Conservation (phyloP, 169 alveolate species). For the Plasmodium ovale region DNA sequence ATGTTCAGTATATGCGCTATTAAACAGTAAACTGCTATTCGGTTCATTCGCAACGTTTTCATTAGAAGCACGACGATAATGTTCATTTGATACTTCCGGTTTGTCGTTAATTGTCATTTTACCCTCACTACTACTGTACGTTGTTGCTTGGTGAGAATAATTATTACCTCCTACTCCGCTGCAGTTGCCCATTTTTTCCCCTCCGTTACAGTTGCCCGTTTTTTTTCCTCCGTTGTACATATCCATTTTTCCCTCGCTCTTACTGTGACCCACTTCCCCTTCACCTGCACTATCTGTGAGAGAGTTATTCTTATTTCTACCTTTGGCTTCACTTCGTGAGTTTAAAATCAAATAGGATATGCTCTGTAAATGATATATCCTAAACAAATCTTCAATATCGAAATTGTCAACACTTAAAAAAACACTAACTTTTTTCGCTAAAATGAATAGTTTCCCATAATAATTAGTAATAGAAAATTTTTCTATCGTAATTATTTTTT, state of each 20-base stretch:
- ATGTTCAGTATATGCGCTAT: too few species aligned
- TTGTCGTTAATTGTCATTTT: not conserved
- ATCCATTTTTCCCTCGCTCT: too few species aligned
- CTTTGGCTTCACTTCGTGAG: conserved; percentile 5
- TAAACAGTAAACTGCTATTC: too few species aligned
- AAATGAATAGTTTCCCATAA: conserved; percentile 58
- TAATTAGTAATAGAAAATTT: conserved; percentile 60
- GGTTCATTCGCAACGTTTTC: conserved; percentile 9
- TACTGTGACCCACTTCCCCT: too few species aligned
- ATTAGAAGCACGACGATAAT: not conserved
- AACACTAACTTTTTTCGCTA: conserved; percentile 40
- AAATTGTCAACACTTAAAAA: conserved; percentile 33
- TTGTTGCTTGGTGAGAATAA: not conserved
- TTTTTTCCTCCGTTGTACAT: too few species aligned
- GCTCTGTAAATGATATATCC: conserved; percentile 47
- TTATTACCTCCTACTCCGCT: not conserved
- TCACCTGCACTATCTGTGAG: not conserved
- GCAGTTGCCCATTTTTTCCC: too few species aligned
- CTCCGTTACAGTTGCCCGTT: too few species aligned
- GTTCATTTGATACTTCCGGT: not conserved
- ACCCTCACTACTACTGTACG: not conserved
- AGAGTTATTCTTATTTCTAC: not conserved
- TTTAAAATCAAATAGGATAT: conserved; percentile 43
- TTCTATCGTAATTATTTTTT: conserved; percentile 43
- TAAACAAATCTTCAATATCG: conserved; percentile 58